phyloP scores from a whole-genome alignment of 768 basidiomycete genomes.

The Mrakia blollopis region DNA sequence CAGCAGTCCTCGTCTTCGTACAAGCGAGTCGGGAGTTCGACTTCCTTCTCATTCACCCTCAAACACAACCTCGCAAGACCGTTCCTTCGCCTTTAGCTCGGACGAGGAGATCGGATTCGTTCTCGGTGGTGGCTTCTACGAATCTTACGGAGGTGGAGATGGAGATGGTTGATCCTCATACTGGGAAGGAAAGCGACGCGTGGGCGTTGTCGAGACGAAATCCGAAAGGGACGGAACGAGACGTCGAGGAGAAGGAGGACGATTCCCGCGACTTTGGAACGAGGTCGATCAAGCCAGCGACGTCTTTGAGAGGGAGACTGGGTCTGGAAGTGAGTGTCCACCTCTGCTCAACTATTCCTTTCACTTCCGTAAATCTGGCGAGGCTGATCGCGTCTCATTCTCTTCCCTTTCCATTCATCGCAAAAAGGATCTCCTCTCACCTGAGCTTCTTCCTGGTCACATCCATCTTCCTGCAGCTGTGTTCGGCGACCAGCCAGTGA shows the following conservation, averaged over 20 bases:
- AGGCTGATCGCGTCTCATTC: not conserved
- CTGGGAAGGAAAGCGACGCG: not conserved
- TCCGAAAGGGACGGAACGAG: not conserved
- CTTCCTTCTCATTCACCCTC: not conserved
- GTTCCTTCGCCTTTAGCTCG: not conserved
- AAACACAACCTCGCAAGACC: not conserved
- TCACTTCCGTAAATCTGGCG: not conserved
- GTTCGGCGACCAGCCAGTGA: not conserved
- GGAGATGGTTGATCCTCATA: not conserved
- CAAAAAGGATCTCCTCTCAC: not conserved
- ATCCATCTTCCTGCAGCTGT: not conserved
- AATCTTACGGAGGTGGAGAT: not conserved
- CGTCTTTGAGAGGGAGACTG: not conserved
- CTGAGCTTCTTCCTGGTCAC: not conserved
- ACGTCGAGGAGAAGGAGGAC: not conserved
- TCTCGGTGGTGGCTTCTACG: not conserved
- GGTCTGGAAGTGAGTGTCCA: not conserved
- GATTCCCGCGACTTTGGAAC: not conserved
- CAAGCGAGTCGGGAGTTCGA: no score
- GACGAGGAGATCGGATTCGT: not conserved
- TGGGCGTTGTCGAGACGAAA: not conserved
- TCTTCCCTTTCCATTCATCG: not conserved
- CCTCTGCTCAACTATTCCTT: not conserved
- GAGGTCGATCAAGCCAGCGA: not conserved
- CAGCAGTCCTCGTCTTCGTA: not conserved